Conservation (phyloP, 768 basidiomycete species). For the Tulasnella sp. region DNA sequence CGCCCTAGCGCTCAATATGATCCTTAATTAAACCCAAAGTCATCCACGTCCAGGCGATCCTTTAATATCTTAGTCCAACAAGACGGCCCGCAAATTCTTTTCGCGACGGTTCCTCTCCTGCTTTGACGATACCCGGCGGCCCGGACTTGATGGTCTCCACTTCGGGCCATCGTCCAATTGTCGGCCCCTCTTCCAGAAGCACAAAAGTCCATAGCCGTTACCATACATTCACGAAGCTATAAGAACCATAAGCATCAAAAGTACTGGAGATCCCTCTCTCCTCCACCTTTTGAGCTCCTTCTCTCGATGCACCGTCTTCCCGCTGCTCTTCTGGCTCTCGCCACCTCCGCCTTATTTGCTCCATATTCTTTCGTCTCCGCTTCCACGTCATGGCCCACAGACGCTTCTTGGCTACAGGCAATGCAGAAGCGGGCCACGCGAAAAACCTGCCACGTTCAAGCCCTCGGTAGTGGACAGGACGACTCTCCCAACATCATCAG, state of each 20-base stretch:
- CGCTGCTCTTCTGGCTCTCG: not conserved
- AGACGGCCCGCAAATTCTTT: not conserved
- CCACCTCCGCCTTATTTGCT: not conserved
- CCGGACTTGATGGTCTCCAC: not conserved
- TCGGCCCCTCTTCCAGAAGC: not conserved
- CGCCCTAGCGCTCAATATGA: not conserved
- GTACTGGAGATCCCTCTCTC: not conserved
- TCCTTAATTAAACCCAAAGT: not conserved
- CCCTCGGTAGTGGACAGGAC: constrained; percentile 1
- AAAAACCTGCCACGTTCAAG: constrained; percentile 2
- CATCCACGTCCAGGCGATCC: too few relatives aligned
- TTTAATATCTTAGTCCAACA: not conserved
- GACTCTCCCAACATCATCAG: not conserved
- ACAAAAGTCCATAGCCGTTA: not conserved
- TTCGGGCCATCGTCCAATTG: not conserved
- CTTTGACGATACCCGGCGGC: not conserved
- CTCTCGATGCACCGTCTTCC: not conserved
- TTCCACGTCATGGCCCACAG: not conserved
- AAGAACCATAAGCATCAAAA: not conserved
- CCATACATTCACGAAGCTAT: too few relatives aligned
- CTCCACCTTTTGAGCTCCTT: not conserved
- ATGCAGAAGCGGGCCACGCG: not conserved
- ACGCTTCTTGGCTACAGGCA: not conserved
- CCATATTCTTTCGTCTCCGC: not conserved
- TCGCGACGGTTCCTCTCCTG: not conserved